Evolutionary conservation across 2,329 filamentous ascomycete species (phyloP).

Genomic region (Talaromyces sp.): DNA sequence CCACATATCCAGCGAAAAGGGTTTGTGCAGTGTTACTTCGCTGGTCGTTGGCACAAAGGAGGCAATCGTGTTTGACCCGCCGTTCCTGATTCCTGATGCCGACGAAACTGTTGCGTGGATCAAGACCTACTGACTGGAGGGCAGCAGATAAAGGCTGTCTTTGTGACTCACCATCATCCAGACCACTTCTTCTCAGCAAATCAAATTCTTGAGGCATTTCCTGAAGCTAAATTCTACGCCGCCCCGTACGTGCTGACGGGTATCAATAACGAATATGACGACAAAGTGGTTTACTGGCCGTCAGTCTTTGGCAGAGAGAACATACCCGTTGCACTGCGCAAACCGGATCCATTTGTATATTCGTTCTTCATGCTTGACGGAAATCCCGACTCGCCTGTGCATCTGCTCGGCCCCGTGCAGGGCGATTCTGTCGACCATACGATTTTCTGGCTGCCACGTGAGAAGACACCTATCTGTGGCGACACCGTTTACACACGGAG

Average conservation of each 20-base stretch:
- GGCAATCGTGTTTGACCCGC: slow-evolving; percentile 25
- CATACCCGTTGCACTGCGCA: slow-evolving; percentile 21
- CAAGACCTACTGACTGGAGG: slow-evolving; percentile 13
- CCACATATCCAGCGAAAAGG: not conserved
- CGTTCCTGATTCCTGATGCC: slow-evolving; percentile 28
- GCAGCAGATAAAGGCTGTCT: slow-evolving; percentile 24
- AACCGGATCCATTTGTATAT: slow-evolving; percentile 22
- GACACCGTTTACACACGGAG: not conserved
- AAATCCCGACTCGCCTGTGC: slow-evolving; percentile 18
- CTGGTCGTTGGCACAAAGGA: slow-evolving; percentile 19
- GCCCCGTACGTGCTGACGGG: no score
- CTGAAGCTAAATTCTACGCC: no score
- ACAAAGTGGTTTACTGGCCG: no score
- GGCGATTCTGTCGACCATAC: slow-evolving; percentile 27
- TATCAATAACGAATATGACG: no score
- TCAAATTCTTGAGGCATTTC: not conserved
- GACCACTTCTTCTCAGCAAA: slow-evolving; percentile 30
- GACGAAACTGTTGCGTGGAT: slow-evolving; percentile 23
- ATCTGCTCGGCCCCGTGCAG: slow-evolving; percentile 27
- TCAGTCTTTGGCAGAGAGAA: slow-evolving; percentile 12
- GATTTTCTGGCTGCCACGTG: slow-evolving; percentile 25
- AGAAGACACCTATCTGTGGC: slow-evolving; percentile 22
- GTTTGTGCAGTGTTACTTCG: not conserved
- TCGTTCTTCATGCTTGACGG: slow-evolving; percentile 26
- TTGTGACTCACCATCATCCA: slow-evolving; percentile 31